Evolutionary conservation across 306 rosid genomes (phyloP).

Genomic region (Parietaria judaica): DNA sequence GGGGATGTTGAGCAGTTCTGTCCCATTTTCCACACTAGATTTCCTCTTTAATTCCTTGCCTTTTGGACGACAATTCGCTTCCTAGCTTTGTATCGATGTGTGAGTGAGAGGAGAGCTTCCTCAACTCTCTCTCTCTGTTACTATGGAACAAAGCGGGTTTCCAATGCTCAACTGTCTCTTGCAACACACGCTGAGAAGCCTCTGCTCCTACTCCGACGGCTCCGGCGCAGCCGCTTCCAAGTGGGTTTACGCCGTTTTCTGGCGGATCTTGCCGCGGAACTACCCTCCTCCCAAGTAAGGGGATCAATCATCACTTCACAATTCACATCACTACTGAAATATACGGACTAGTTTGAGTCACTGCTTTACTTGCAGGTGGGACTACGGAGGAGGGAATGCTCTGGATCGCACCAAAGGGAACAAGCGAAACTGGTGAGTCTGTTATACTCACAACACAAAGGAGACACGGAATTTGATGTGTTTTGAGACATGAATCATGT

Average conservation of each 20-base stretch:
- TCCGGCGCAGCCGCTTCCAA: conserved; percentile 62
- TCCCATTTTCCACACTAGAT: conserved; percentile 12
- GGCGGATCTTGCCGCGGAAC: conserved; percentile 79
- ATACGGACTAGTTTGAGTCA: not conserved
- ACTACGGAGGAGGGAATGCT: conserved; percentile 53
- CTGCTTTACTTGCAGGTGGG: conserved; percentile 61
- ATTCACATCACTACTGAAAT: no score
- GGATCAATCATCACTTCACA: not conserved
- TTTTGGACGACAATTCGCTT: conserved; percentile 11
- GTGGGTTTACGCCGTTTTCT: conserved; percentile 85
- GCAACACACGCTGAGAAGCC: conserved; percentile 62
- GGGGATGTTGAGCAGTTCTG: conserved; percentile 28
- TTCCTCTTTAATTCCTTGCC: not conserved
- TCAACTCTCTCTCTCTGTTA: conserved; percentile 14
- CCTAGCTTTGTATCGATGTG: not conserved
- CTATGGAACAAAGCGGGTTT: conserved; percentile 66
- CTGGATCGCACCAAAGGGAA: conserved; percentile 85
- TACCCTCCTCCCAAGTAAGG: conserved; percentile 80
- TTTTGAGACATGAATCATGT: conserved; percentile 4
- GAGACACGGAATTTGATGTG: no score
- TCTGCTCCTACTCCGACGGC: conserved; percentile 50
- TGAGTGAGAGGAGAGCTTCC: conserved; percentile 12
- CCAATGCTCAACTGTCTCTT: conserved; percentile 70
- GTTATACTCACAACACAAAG: not conserved
- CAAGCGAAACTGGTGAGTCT: conserved; percentile 70